Percentiles rank a stretch among this genome's conserved stretches.
Evolutionary conservation across 345 rosid genomes (phyloP).

Genomic region (Boechera retrofracta): DNA sequence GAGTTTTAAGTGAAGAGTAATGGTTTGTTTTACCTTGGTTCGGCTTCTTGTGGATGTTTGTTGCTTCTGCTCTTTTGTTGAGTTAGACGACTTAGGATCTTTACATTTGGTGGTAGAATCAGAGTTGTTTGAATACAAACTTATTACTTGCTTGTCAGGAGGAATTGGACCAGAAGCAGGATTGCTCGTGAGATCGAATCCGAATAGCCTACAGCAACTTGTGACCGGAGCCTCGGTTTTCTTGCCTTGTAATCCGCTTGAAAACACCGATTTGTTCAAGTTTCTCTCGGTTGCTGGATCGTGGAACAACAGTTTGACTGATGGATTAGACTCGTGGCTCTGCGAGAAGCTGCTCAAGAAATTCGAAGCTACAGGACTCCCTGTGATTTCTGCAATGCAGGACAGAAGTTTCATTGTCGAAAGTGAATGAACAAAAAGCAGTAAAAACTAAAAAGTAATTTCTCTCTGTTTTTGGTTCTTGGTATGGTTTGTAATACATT

Average conservation of each 20-base stretch:
- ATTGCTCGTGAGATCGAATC: conserved; percentile 57
- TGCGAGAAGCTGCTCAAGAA: conserved; percentile 54
- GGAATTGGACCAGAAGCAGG: conserved; percentile 32
- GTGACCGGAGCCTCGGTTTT: conserved; percentile 48
- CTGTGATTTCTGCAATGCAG: conserved; percentile 51
- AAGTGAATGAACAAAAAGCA: background rate
- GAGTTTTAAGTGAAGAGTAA: conserved; percentile 8
- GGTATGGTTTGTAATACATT: background rate
- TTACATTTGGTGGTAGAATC: conserved; percentile 44
- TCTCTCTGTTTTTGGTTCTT: background rate
- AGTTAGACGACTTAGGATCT: conserved; percentile 45
- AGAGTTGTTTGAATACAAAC: conserved; percentile 34
- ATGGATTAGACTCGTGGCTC: conserved; percentile 49
- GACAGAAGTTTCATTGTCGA: background rate
- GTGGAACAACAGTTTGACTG: conserved; percentile 39
- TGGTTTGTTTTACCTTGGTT: conserved; percentile 58
- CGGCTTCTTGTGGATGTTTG: conserved; percentile 59
- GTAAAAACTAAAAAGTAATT: background rate
- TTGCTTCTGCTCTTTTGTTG: conserved; percentile 49
- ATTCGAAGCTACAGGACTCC: conserved; percentile 53
- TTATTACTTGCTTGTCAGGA: conserved; percentile 40
- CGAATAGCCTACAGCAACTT: conserved; percentile 65
- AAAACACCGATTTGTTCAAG: conserved; percentile 47
- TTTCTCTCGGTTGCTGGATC: conserved; percentile 48
- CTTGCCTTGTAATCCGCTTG: conserved; percentile 41